Base-by-base conservation (phyloP, 306 rosid genomes). In the Trichosanthes cucumerina region DNA sequence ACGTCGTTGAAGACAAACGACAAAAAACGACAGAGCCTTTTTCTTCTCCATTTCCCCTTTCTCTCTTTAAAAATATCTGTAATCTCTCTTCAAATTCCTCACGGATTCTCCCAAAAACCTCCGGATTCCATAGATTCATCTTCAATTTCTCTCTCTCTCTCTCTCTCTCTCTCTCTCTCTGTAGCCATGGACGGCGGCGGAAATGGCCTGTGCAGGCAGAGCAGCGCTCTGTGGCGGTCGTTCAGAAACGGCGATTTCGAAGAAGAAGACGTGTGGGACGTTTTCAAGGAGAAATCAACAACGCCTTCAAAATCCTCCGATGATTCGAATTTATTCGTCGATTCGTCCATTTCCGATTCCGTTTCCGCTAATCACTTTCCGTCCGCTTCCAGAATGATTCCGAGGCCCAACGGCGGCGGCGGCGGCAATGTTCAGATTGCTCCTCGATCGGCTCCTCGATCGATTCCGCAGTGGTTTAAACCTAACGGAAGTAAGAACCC, bases 201-300 rank as follows among this genome's bases (percentile, higher is more conserved):
- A 69, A 76, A 84, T 74, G 79, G 81, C n/a, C 58, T 89, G 58
- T 41, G 33, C 41, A 88, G 90, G 85, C 91, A 88, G 78, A 80
- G 68, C 52, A 91, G 89, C 84, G 92, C 84, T 18, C 80, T 89
- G 75, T 93, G 98, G 98, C 89, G 93, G 85, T 87, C 92, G 4
- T 80, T 92, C 26, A 92, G 90, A 82, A 92, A 93, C 80, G 98
- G 89, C 66, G 98, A 93, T 34, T 92, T 90, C 76, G 94, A 93
- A 83, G 98, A 93, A 77, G 90, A 84, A 62, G 97, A 92, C 36
- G 88, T 92, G 74, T 93, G 98, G 98, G 81, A 72, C 58, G 88
- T 85, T 79, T 46, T 90, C 33, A 87, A 85, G 50, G 93, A 90
- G 9, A n/a, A 66, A 38, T n/a, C 49, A 6, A 84, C 82, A 64